Base-by-base conservation (phyloP, 75 land plant species). In the Azolla pinnata region DNA sequence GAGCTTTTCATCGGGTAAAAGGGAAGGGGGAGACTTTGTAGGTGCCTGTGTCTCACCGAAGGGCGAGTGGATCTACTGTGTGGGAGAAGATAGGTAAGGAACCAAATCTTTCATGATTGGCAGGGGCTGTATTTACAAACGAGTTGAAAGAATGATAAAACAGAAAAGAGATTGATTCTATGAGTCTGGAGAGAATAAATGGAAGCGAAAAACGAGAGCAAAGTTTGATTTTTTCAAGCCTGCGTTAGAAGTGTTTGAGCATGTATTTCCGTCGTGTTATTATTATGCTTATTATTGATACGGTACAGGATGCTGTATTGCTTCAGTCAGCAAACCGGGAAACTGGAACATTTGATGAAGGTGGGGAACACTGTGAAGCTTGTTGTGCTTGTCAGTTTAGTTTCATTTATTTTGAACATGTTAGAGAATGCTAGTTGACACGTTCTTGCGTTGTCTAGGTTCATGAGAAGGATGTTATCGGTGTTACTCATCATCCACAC, bases 11-110 rank as follows among this genome's bases (percentile, higher is more conserved):
- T 89, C 98, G 46, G 98, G 98, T 66, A 93, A 86, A 57, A 75
- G 83, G 63, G 98, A 93, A 75, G 96, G 98, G 28, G 98, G 98
- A 57, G 98, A 93, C 71, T 93, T 89, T 67, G 77, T 83, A 58
- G 87, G 84, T 42, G 98, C 98, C 16, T 79, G 85, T 57, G 78
- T 93, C 31, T 93, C 98, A 16, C 98, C 98, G 0, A 93, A 93
- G 74, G 98, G 98, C 49, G 98, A 93, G 33, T 93, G 98, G 98
- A 93, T 93, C 23, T 89, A 93, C 31, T 93, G 96, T 68, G 75
- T 89, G 55, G 98, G 96, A 42, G 96, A 93, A 79, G 98, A 93
- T 61, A 81, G 80, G 98, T 93, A 71, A 44, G 31, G 18, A 19
- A 16, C 57, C n/a, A 29, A 31, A 2, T 2, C 16, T 4, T 55